Evolutionary conservation across 176 grass and related monocot species (phyloP).

Genomic region (Sorghum bicolor): Sorghum_bicolor_NCBIv3 NC_012872.2:60433501-60434000

Average conservation of each 20-base stretch:
- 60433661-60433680: not conserved
- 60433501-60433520: not conserved
- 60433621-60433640: not conserved
- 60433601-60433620: not conserved
- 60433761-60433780: not conserved
- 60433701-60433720: not conserved
- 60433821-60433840: not conserved
- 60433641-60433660: not conserved
- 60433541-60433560: not conserved
- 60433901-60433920: not conserved
- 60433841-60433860: not conserved
- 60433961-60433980: not conserved
- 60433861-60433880: not conserved
- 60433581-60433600: not conserved
- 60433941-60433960: not conserved
- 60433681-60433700: not conserved
- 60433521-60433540: not conserved
- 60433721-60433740: not conserved
- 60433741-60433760: not conserved
- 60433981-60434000: not conserved
- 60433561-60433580: not conserved
- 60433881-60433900: constrained; percentile 10
- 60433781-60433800: not conserved
- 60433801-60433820: not conserved
- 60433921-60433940: not conserved